These are phyloP conservation scores for Spirogloea muscicola DNA, from an alignment of 139 green algal species.

Conservation along the genomic window DNA sequence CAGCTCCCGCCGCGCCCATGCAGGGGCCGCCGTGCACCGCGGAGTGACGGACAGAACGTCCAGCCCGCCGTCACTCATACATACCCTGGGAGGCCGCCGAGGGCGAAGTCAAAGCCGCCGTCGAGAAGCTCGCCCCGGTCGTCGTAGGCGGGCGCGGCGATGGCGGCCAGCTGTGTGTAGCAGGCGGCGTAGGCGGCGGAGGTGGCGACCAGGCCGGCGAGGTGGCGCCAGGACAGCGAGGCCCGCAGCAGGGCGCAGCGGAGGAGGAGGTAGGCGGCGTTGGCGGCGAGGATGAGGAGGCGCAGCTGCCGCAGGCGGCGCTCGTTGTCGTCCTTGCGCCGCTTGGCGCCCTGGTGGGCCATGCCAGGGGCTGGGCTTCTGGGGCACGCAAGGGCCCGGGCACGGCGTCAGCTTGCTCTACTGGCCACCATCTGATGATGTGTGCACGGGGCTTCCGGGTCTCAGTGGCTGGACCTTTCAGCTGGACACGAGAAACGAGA, in stretches of 20 bases:
- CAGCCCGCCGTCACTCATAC: no score
- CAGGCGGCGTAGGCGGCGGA: constrained; percentile 28
- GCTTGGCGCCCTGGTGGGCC: constrained; percentile 41
- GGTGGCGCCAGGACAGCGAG: constrained; percentile 40
- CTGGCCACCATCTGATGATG: no score
- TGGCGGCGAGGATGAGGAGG: constrained; percentile 16
- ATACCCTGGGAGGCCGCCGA: constrained; percentile 39
- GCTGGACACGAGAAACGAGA: no score
- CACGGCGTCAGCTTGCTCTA: no score
- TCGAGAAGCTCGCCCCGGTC: constrained; percentile 41
- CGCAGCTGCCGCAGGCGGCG: constrained; percentile 13
- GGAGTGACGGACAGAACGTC: no score
- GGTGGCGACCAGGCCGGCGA: constrained; percentile 38
- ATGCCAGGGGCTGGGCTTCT: no score
- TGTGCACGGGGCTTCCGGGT: no score
- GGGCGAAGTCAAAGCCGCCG: constrained; percentile 24
- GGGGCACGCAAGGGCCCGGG: no score
- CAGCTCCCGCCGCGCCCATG: no score
- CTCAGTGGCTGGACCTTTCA: no score
- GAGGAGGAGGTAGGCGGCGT: constrained; percentile 19
- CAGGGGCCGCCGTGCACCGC: no score
- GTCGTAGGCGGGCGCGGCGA: constrained; percentile 44
- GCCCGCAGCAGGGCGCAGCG: constrained; percentile 11
- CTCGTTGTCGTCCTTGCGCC: constrained; percentile 44
- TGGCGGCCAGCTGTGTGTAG: constrained; percentile 17